Evolutionary conservation across 2,329 filamentous ascomycete genomes (phyloP).

Genomic region (Aureobasidium pullulans): DNA sequence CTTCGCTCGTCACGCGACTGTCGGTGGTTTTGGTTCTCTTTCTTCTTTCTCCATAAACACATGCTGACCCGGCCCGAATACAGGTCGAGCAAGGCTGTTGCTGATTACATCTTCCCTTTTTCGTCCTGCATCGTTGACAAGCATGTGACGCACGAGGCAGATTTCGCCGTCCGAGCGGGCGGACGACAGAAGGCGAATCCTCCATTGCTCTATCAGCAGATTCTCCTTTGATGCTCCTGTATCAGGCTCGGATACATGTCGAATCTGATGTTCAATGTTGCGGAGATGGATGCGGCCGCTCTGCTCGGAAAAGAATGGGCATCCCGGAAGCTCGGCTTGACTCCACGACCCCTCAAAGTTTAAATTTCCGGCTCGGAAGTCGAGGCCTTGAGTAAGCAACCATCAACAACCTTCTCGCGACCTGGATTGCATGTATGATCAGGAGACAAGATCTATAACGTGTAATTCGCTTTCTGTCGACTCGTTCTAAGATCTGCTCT

Average conservation of each 20-base stretch:
- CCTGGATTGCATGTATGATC: background rate
- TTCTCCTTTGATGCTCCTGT: too few species aligned
- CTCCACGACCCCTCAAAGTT: background rate
- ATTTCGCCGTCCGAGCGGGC: background rate
- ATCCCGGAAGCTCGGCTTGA: background rate
- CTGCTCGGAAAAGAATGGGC: background rate
- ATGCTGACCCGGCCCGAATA: background rate
- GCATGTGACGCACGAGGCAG: slow-evolving; percentile 8
- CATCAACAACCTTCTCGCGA: background rate
- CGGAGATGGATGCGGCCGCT: too few species aligned
- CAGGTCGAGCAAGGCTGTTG: slow-evolving; percentile 11
- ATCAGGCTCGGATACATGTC: too few species aligned
- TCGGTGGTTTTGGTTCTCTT: background rate
- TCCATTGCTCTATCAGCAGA: background rate
- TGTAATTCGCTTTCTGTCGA: too few species aligned
- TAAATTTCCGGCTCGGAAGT: background rate
- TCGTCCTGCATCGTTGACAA: slow-evolving; percentile 4
- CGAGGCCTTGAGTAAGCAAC: background rate
- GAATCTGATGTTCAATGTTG: too few species aligned
- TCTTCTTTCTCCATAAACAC: slow-evolving; percentile 1
- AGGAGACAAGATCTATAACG: background rate
- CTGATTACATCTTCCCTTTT: slow-evolving; percentile 10
- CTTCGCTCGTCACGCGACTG: too few species aligned
- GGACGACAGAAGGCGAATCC: background rate
- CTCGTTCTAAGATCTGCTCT: too few species aligned